A percentile compares a stretch with the other conserved stretches of the same genome.
phyloP scores from a whole-genome alignment of 305 asterid species.

The Fraxinus greggii region DNA sequence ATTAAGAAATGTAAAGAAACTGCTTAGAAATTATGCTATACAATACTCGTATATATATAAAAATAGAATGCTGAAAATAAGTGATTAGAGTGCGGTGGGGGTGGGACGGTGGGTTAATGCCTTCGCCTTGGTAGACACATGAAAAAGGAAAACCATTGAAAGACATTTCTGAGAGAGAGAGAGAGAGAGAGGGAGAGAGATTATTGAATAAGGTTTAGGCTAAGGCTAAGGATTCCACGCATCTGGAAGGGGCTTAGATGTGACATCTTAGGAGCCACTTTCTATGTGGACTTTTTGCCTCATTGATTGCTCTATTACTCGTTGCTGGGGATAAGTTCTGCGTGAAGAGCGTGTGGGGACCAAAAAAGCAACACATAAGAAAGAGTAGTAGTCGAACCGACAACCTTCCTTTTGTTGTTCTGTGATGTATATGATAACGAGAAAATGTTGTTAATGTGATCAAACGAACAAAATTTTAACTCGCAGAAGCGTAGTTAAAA shows the following conservation, averaged over 20 bases:
- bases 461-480: too few relatives aligned
- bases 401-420: too few relatives aligned
- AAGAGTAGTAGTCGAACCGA: too few relatives aligned
- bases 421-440: too few relatives aligned
- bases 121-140: neutral
- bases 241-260: slow-evolving; percentile 6
- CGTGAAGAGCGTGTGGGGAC: neutral
- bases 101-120: neutral
- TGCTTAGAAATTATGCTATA: neutral
- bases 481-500: too few relatives aligned
- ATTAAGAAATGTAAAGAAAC: slow-evolving; percentile 23
- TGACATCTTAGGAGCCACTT: slow-evolving; percentile 26
- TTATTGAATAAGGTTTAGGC: neutral
- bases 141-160: neutral
- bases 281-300: neutral
- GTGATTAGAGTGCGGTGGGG: neutral
- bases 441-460: too few relatives aligned
- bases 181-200: neutral
- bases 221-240: neutral
- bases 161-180: neutral
- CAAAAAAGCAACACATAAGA: too few relatives aligned
- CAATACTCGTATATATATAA: neutral
- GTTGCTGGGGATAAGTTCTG: neutral
- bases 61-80: neutral
- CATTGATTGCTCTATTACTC: neutral